These are phyloP conservation scores for Cytospora piceicola DNA, from an alignment of 2,329 filamentous ascomycete genomes.

Conservation along the genomic window DNA sequence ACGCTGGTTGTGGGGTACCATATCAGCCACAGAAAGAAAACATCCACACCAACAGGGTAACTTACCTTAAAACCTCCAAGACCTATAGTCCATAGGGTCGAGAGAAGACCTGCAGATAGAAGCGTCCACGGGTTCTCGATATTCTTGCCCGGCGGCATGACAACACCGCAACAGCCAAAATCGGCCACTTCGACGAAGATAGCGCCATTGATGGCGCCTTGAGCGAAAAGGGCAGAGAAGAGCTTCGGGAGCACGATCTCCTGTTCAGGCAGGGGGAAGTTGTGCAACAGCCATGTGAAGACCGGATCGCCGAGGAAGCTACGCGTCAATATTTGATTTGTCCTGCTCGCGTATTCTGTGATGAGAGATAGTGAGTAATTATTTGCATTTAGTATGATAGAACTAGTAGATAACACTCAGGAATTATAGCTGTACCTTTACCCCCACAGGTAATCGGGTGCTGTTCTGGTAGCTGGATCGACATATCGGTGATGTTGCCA, in stretches of 20 bases:
- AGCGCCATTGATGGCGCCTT: conserved; percentile 5
- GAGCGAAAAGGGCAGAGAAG: not conserved
- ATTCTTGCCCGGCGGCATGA: conserved; percentile 13
- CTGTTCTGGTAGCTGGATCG: too few species aligned
- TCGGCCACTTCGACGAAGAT: conserved; percentile 6
- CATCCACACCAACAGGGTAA: too few species aligned
- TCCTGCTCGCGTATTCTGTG: conserved; percentile 10
- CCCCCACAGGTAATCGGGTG: too few species aligned
- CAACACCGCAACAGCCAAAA: conserved; percentile 9
- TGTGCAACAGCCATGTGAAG: conserved; percentile 16
- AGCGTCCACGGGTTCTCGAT: conserved; percentile 8
- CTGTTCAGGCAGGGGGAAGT: not conserved
- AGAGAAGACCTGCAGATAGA: not conserved
- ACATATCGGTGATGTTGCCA: too few species aligned
- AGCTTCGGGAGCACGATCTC: not conserved
- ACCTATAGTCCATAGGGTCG: conserved; percentile 1
- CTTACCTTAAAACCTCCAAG: not conserved
- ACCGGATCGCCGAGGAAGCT: conserved; percentile 12
- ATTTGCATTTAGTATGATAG: not conserved
- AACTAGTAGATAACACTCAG: too few species aligned
- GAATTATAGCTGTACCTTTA: too few species aligned
- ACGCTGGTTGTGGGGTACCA: not conserved
- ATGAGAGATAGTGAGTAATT: not conserved
- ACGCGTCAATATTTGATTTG: not conserved
- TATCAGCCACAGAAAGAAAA: too few species aligned